A percentile compares a stretch with the other conserved stretches of the same genome.
Conservation (phyloP, 495 filamentous ascomycete species). For the Hypoxylon trugodes region DNA sequence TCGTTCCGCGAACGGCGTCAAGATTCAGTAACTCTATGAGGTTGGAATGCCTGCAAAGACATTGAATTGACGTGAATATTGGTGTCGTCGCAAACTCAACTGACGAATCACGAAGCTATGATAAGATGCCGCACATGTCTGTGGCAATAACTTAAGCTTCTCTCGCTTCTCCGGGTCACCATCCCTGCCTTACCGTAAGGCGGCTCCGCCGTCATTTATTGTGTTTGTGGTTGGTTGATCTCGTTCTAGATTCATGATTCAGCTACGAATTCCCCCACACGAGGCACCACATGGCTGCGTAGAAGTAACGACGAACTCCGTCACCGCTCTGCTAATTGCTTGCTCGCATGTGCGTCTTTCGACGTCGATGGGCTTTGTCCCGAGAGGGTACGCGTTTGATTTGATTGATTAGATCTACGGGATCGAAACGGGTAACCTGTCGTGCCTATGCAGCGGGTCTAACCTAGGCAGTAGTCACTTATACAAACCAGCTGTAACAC, state of each 20-base stretch:
- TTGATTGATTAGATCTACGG: background rate
- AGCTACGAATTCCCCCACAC: slow-evolving; percentile 31
- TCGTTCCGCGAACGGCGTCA: slow-evolving; percentile 33
- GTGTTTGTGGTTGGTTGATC: slow-evolving; percentile 23
- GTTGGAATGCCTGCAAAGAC: slow-evolving; percentile 8
- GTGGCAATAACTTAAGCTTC: slow-evolving; percentile 34
- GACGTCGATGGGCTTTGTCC: slow-evolving; percentile 5
- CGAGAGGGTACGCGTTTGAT: background rate
- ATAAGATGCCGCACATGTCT: slow-evolving; percentile 40
- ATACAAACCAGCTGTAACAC: background rate
- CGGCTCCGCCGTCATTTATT: background rate
- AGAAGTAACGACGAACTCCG: slow-evolving; percentile 28
- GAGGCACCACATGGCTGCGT: slow-evolving; percentile 26
- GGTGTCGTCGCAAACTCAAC: slow-evolving; percentile 37
- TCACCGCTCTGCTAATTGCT: slow-evolving; percentile 24
- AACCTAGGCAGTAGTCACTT: slow-evolving; percentile 8
- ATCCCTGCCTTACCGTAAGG: slow-evolving; percentile 35
- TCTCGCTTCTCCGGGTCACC: slow-evolving; percentile 22
- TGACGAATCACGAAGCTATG: slow-evolving; percentile 29
- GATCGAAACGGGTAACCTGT: slow-evolving; percentile 5
- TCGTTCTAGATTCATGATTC: slow-evolving; percentile 26
- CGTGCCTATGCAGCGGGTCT: slow-evolving; percentile 11
- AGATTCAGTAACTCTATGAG: slow-evolving; percentile 8
- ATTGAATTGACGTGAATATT: slow-evolving; percentile 37
- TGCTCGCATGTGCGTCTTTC: slow-evolving; percentile 25